Evolutionary conservation across 2,329 filamentous ascomycete genomes (phyloP), one percentile per base, ranked within the genome.

Genomic region (Penicillium nordicum): DNA sequence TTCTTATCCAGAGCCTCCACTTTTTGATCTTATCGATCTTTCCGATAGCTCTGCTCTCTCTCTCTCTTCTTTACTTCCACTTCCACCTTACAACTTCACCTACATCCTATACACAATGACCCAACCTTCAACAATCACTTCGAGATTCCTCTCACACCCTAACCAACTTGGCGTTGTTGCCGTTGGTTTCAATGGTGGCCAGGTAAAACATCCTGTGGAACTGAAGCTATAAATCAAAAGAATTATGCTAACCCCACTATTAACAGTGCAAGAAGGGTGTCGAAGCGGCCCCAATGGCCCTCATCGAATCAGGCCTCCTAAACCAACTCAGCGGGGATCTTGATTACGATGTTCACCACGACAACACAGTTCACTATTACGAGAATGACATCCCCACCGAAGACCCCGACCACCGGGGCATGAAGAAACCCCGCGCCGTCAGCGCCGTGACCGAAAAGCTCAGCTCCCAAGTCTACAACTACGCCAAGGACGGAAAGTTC

Each of bases 151-250:
- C 66, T 81, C 87, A 62, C 82, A 87, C 70, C 84, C 86, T 32
- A 82, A 89, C 70, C 87, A 97, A 69, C 82, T 99, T 62, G 94
- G 93, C 60, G 84, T 99, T 55, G 91, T 97, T 37, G 92, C 93
- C 48, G 94, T 97, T 37, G 93, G 93, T 61, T 99, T 97, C 80
- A 96, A 92, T 52, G 93, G 93, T 64, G 94, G 94, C 55, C 94
- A 97, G 85, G 92, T 94, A 85, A 67, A 81, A 50, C 29, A 40
- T 18, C 64, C 23, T 18, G 18, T 37, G 25, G 36, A 32, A 12
- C 48, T 14, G 50, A 18, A 40, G 27, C 12, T 43, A 37, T n/a
- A 47, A 29, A 23, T 34, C 30, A 36, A 36, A 23, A 32, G 23
- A 32, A 37, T 14, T 11, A 42, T 12, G 12, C 54, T 59, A 45